Evolutionary conservation across 2,329 filamentous ascomycete species (phyloP), one percentile per base, ranked within the genome.

Genomic region (Didymella segeticola): DNA sequence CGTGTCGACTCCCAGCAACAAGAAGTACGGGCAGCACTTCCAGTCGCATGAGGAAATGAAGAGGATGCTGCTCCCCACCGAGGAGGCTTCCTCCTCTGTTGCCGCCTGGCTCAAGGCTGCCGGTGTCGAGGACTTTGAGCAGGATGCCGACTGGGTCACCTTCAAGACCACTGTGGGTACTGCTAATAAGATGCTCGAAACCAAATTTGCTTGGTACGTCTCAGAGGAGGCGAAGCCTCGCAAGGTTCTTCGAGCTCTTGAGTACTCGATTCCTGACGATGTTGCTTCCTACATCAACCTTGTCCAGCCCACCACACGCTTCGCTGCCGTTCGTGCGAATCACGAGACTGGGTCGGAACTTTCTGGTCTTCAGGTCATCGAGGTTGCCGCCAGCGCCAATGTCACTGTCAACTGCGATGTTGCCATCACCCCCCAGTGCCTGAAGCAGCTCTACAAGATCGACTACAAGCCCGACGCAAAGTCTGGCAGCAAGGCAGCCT

Each of bases 241-340:
- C 23, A 69, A 75, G n/a, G 78, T 79, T 47, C 69, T 80, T 43
- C 75, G 78, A 17, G 77, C 76, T 5, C 73, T 75, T 11, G 60
- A 74, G 50, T 78, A 78, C 62, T 77, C 75, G 2, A 67, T 78
- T 10, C 75, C 75, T 0, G 68, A 75, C n/a, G 62, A 74, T 12
- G 58, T 81, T 45, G 60, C 64, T 19, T 45, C 60, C 3, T 62
- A 77, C 57, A 75, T 82, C 60, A 76, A 81, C 47, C 68, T 82
- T 14, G 77, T 84, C 37, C 79, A 82, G 20, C 81, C 82, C 0
- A 83, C 81, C 0, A 82, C 77, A 29, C 79, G 77, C 48, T 83
- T 83, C 58, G 80, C 79, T 52, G 57, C 57, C 19, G 57, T 64
- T 30, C 66, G 60, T 12, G 57, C 64, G 9, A 57, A 58, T 29